Conservation (phyloP, 768 basidiomycete species). For the Termitomyces titanicus region DNA sequence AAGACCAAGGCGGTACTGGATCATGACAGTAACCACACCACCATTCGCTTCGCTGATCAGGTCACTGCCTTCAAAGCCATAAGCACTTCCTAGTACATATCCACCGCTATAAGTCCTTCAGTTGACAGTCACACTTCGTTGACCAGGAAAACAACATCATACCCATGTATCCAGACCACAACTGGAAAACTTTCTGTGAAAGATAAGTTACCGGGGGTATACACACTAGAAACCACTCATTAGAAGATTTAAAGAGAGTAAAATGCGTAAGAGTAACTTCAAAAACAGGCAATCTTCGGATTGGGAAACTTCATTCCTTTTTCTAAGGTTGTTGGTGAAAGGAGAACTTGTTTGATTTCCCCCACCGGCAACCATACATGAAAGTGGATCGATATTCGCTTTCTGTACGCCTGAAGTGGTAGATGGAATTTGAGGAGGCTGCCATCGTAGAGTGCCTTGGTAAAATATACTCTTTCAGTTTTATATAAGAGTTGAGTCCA, state of each 20-base stretch:
- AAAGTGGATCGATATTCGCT: constrained; percentile 28
- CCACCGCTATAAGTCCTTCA: constrained; percentile 21
- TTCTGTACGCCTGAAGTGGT: constrained; percentile 23
- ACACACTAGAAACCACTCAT: no score
- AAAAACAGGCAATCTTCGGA: constrained; percentile 43
- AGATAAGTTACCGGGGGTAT: constrained; percentile 27
- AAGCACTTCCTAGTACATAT: constrained; percentile 27
- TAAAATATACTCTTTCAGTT: neutral
- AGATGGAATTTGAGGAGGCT: constrained; percentile 28
- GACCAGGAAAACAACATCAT: constrained; percentile 5
- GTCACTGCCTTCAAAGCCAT: constrained; percentile 23
- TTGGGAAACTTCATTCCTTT: constrained; percentile 13
- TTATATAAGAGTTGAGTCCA: neutral
- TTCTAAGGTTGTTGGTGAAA: constrained; percentile 14
- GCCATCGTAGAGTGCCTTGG: constrained; percentile 32
- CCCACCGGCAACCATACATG: constrained; percentile 26
- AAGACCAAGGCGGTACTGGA: constrained; percentile 42
- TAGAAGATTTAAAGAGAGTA: neutral
- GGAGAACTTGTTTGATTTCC: constrained; percentile 30
- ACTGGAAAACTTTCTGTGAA: constrained; percentile 29
- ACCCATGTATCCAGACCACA: constrained; percentile 43
- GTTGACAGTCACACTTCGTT: neutral
- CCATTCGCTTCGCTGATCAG: constrained; percentile 30
- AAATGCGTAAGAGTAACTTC: constrained; percentile 21
- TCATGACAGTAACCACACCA: constrained; percentile 32